Evolutionary conservation across 2,329 filamentous ascomycete species (phyloP).

Genomic region (Aurifilum marmelostoma): DNA sequence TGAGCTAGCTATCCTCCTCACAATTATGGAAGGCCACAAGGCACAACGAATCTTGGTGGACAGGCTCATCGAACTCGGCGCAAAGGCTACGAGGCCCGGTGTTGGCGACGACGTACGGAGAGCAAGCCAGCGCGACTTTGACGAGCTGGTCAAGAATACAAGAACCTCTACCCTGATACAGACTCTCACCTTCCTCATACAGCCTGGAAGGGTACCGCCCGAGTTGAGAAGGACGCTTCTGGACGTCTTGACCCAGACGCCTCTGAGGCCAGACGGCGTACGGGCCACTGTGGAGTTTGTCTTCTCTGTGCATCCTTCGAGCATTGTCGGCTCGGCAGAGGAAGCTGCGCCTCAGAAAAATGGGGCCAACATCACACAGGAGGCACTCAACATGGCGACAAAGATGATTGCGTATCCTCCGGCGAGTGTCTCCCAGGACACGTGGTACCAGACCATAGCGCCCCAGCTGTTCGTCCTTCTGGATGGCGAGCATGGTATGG

Average conservation of each 20-base stretch:
- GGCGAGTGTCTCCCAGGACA: conserved; percentile 52
- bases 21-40: conserved; percentile 31
- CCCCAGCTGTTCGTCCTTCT: conserved; percentile 65
- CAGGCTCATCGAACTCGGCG: conserved; percentile 45
- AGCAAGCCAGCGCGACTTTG: conserved; percentile 46
- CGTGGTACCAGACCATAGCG: conserved; percentile 64
- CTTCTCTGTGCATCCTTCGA: conserved; percentile 67
- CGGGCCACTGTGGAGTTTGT: conserved; percentile 72
- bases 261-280: conserved; percentile 65
- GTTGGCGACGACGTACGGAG: conserved; percentile 36
- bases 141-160: conserved; percentile 48
- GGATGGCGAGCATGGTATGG: conserved; percentile 61
- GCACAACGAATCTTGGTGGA: conserved; percentile 39
- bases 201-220: conserved; percentile 59
- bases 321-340: conserved; percentile 45
- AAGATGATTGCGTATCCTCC: conserved; percentile 65
- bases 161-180: conserved; percentile 51
- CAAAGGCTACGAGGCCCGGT: conserved; percentile 53
- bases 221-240: conserved; percentile 65
- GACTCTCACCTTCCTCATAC: conserved; percentile 64
- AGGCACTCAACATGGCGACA: conserved; percentile 67
- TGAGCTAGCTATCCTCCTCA: too few relatives aligned
- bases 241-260: conserved; percentile 61
- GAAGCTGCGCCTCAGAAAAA: conserved; percentile 53
- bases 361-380: conserved; percentile 68